Percentiles rank a stretch among this genome's conserved stretches.
phyloP scores from a whole-genome alignment of 768 basidiomycete species.

The Phlebiopsis flavidoalba region DNA sequence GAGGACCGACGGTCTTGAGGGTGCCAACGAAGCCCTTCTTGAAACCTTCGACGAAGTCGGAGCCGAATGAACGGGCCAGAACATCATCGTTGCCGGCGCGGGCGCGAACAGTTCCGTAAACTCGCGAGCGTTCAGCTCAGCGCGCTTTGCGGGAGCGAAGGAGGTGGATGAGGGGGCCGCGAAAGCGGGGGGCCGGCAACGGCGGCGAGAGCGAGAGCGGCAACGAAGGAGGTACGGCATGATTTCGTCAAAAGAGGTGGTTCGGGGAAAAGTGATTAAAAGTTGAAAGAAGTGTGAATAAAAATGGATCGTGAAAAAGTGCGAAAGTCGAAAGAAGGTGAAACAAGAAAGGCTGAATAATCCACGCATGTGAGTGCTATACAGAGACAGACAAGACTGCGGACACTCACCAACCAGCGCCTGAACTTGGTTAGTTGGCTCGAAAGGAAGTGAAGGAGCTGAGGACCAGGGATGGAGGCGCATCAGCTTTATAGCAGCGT shows the following conservation, averaged over 20 bases:
- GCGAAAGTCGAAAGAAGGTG: not conserved
- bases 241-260: not conserved
- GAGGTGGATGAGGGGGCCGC: not conserved
- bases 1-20: constrained; percentile 1
- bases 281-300: not conserved
- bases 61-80: not conserved
- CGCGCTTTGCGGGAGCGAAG: not conserved
- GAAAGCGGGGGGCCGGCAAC: not conserved
- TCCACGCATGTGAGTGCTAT: not conserved
- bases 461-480: not conserved
- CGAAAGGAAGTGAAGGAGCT: constrained; percentile 5
- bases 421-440: constrained; percentile 5
- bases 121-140: not conserved
- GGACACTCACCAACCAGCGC: constrained; percentile 5
- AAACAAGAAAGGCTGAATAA: not conserved
- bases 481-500: not conserved
- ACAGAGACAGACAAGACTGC: too few relatives aligned
- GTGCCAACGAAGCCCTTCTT: constrained; percentile 6
- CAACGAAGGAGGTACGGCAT: constrained; percentile 3
- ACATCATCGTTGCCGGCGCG: not conserved
- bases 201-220: constrained; percentile 2
- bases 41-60: constrained; percentile 1
- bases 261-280: not conserved
- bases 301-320: not conserved
- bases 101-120: not conserved